Conservation (phyloP, 208 protist species). For the Leishmania gerbilli region DNA sequence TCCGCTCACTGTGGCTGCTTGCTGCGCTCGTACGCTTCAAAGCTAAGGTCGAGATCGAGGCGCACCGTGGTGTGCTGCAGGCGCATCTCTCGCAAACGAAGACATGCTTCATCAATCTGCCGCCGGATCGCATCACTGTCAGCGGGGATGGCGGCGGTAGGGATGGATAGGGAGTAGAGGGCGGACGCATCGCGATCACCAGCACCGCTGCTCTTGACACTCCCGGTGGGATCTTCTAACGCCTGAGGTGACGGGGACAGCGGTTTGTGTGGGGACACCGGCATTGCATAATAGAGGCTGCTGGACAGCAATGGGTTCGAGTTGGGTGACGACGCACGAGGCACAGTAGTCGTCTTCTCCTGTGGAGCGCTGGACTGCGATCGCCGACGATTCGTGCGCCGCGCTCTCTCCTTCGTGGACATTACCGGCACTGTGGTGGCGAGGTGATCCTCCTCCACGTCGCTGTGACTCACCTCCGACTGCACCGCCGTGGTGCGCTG, state of each 20-base stretch:
- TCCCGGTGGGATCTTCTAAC: background rate
- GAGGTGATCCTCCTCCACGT: conserved; percentile 28
- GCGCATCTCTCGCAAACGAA: conserved; percentile 41
- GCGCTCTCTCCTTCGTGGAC: conserved; percentile 11
- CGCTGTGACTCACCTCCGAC: conserved; percentile 21
- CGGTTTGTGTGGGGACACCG: background rate
- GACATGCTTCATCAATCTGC: conserved; percentile 42
- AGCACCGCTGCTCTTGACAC: background rate
- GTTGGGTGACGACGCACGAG: background rate
- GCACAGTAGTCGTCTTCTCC: background rate
- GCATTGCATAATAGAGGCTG: background rate
- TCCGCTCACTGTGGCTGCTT: conserved; percentile 19
- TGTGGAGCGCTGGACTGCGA: background rate
- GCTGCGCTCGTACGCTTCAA: conserved; percentile 58
- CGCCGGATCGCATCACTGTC: conserved; percentile 36
- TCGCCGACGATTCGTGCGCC: background rate
- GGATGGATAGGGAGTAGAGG: background rate
- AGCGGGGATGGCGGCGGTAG: too few species aligned
- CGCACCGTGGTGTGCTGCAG: conserved; percentile 39
- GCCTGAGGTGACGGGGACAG: background rate
- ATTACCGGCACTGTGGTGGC: conserved; percentile 39
- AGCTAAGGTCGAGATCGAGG: conserved; percentile 68
- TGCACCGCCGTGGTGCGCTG: conserved; percentile 18
- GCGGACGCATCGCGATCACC: background rate
- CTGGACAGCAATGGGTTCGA: background rate